Conservation (phyloP, 768 basidiomycete species). For the Kwoniella sp. region DNA sequence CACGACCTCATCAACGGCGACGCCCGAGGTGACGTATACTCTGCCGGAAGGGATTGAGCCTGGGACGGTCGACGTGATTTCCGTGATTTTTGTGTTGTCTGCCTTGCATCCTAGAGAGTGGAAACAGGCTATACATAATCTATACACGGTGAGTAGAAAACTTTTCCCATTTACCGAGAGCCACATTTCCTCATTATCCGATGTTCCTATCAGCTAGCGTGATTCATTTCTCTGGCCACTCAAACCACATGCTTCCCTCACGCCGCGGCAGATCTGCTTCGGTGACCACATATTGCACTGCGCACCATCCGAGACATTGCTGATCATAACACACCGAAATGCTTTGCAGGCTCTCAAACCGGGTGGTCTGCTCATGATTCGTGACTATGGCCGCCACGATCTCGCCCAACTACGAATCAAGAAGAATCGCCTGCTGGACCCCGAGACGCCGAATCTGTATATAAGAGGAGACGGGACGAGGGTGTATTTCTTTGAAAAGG, state of each 20-base stretch:
- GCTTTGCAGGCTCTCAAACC: conserved; percentile 79
- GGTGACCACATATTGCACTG: too few species aligned
- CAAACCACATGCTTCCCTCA: background rate
- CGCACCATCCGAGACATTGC: background rate
- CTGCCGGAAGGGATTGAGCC: conserved; percentile 69
- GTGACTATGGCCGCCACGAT: conserved; percentile 95
- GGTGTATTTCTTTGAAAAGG: conserved; percentile 81
- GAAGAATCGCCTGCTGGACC: conserved; percentile 78
- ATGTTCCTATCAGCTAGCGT: background rate
- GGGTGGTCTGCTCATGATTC: conserved; percentile 76
- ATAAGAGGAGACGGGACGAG: conserved; percentile 95
- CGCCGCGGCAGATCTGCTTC: conserved; percentile 8
- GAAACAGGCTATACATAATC: conserved; percentile 76
- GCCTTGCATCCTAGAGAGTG: conserved; percentile 94
- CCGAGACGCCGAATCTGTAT: conserved; percentile 74
- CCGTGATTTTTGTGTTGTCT: conserved; percentile 91
- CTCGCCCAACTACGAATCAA: conserved; percentile 94
- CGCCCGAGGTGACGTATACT: conserved; percentile 44
- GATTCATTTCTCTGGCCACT: background rate
- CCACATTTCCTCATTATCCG: background rate
- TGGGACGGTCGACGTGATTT: conserved; percentile 77
- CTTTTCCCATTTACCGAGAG: background rate
- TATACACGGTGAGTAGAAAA: conserved; percentile 64
- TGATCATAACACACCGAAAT: background rate
- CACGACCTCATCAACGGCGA: background rate